These are phyloP conservation scores for Puccinia novopanici DNA, from an alignment of 1,284 basidiomycete species.

Conservation along the genomic window DNA sequence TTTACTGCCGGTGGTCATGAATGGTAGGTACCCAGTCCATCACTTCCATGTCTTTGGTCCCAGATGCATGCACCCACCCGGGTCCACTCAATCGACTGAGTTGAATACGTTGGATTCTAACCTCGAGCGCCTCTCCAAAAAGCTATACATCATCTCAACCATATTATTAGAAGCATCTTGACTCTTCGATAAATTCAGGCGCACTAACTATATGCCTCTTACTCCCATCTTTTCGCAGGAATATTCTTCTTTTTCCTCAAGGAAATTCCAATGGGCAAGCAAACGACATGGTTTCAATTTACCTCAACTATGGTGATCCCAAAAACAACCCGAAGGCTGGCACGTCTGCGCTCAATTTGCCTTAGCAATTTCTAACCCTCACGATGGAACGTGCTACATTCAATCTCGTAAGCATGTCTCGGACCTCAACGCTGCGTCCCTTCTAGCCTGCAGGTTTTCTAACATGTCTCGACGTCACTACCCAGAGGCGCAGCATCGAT, in stretches of 20 bases:
- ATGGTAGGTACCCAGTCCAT: slow-evolving; percentile 68
- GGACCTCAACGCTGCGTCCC: slow-evolving; percentile 25
- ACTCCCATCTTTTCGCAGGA: slow-evolving; percentile 65
- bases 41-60: slow-evolving; percentile 4
- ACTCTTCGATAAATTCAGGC: neutral
- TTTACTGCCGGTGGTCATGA: slow-evolving; percentile 97
- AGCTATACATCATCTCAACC: no score
- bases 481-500: slow-evolving; percentile 95
- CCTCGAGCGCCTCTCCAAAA: neutral
- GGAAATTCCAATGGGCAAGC: slow-evolving; percentile 99
- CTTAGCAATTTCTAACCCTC: slow-evolving; percentile 92
- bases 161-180: neutral
- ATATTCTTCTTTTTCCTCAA: slow-evolving; percentile 95
- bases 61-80: neutral
- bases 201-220: neutral
- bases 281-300: slow-evolving; percentile 98
- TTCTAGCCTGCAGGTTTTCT: neutral
- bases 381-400: slow-evolving; percentile 92
- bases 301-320: slow-evolving; percentile 97
- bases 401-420: slow-evolving; percentile 78
- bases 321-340: slow-evolving; percentile 98
- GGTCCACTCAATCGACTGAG: neutral
- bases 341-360: slow-evolving; percentile 99
- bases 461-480: neutral
- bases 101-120: neutral